Evolutionary conservation across 495 filamentous ascomycete genomes (phyloP).

Genomic region (Pyrenopolyporus hunteri): DNA sequence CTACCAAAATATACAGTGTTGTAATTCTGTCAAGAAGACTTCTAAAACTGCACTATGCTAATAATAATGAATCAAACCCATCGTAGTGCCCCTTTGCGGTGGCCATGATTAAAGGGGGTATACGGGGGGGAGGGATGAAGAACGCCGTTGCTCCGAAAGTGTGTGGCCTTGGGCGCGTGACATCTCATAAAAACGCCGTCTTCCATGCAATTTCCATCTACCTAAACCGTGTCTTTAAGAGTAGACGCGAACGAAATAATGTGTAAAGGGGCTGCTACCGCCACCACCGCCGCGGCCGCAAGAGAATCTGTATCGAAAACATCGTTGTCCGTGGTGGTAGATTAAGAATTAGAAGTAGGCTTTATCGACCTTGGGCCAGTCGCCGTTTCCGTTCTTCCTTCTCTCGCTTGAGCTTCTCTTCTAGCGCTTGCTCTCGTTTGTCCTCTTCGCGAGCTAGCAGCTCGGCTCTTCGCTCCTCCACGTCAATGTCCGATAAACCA

Average conservation of each 20-base stretch:
- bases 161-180: conserved; percentile 6
- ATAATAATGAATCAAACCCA: conserved; percentile 1
- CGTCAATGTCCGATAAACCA: conserved; percentile 62
- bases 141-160: conserved; percentile 27
- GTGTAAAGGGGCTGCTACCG: neutral
- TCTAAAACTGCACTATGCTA: conserved; percentile 8
- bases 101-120: neutral
- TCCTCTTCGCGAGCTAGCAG: conserved; percentile 59
- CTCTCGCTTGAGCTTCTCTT: conserved; percentile 51
- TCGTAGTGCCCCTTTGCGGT: neutral
- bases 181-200: conserved; percentile 27
- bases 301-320: conserved; percentile 4
- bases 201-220: conserved; percentile 40
- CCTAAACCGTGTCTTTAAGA: conserved; percentile 20
- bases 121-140: conserved; percentile 21
- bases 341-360: neutral
- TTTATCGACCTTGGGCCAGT: conserved; percentile 28
- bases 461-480: conserved; percentile 61
- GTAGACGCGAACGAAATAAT: neutral
- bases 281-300: no score
- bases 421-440: conserved; percentile 51
- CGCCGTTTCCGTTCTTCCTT: conserved; percentile 54
- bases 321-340: neutral
- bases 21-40: neutral
- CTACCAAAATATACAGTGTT: conserved; percentile 17